Evolutionary conservation across 495 filamentous ascomycete genomes (phyloP), one percentile per base, ranked within the genome.

Genomic region (Saxophila tyrrhenica): DNA sequence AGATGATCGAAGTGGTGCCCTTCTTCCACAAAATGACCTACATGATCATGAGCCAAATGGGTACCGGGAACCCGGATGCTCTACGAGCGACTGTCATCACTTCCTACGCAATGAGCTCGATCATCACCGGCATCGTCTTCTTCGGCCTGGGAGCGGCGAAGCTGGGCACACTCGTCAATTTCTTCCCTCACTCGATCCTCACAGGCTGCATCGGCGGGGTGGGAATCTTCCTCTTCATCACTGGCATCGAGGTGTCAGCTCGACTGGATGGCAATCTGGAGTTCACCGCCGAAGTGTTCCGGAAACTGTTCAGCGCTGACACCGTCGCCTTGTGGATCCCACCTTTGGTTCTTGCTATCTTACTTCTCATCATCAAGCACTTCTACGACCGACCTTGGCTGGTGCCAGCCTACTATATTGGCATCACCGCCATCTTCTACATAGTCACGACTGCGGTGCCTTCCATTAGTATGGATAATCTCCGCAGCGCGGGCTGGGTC

Each of bases 181-280:
- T 96, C 72, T 96, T 98, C 60, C 92, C 92, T 24, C 79, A 90
- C 29, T 89, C 94, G 57, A 97, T 98, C 58, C 69, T 97, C n/a
- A 87, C 94, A 44, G 92, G 92, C 22, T 96, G 94, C 64, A 97
- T 98, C 56, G 92, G 94, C 39, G 92, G 92, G 51, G 94, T 98
- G 20, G 92, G 92, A n/a, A 94, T 87, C 75, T 98, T 98, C 68
- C 77, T 98, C 22, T 71, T 96, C 46, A 80, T 83, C 39, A 98
- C 92, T 1, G 92, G 86, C 22, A 76, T 98, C 45, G 92, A 98
- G 62, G 92, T 98, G 20, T 91, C 88, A n/a, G 90, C 90, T 8
- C 78, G 89, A 35, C 74, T 98, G 22, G 79, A 89, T 19, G 89
- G 89, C 7, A 86, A 84, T 63, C 75, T 97, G 17, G 78, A 85